A percentile compares a stretch with the other conserved stretches of the same genome.
phyloP scores from a whole-genome alignment of 345 rosid species.

The Raphanus raphanistrum region DNA sequence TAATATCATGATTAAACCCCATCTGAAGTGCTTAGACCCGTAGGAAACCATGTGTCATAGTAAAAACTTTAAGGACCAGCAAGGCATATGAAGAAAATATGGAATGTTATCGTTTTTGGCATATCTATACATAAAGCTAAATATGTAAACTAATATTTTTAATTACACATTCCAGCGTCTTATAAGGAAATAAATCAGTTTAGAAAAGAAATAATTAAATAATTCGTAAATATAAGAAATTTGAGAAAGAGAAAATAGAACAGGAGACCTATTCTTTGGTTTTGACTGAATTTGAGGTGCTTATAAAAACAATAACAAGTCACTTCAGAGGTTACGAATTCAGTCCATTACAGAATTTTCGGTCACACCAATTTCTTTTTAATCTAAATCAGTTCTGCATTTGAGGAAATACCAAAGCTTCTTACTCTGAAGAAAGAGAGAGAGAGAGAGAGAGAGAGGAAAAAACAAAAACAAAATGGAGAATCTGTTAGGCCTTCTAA shows the following conservation, averaged over 20 bases:
- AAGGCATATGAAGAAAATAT: neutral
- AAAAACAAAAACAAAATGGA: slow-evolving; percentile 49
- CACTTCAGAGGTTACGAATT: neutral
- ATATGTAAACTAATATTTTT: neutral
- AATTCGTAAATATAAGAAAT: neutral
- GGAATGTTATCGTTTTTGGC: neutral
- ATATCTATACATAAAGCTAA: neutral
- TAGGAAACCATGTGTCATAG: neutral
- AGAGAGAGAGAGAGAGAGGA: neutral
- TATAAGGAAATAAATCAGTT: neutral
- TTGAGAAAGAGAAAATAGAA: neutral
- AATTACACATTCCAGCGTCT: neutral
- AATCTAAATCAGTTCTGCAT: neutral
- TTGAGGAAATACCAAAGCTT: neutral
- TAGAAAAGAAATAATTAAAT: neutral
- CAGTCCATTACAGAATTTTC: neutral
- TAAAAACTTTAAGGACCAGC: neutral
- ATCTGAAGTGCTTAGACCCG: neutral
- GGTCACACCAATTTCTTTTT: neutral
- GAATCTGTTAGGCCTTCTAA: slow-evolving; percentile 64
- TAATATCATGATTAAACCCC: no score
- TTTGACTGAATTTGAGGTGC: neutral
- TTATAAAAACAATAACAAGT: neutral
- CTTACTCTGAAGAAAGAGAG: neutral
- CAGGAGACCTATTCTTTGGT: neutral